These are phyloP conservation scores for Gossypium arboreum DNA, from an alignment of 345 rosid species.

Conservation along the genomic window DNA sequence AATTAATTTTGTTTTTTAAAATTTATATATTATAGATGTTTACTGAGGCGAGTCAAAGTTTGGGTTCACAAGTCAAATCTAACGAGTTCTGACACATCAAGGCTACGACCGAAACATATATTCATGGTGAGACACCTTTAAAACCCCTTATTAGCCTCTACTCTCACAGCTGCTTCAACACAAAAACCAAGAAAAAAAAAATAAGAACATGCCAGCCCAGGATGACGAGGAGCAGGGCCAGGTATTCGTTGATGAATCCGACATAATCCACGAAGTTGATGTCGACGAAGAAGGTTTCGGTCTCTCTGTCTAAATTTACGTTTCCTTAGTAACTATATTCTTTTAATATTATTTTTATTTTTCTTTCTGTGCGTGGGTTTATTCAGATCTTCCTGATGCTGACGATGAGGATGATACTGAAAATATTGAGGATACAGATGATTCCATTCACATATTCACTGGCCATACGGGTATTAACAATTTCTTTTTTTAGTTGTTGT, in stretches of 20 bases:
- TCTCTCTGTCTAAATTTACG: not conserved
- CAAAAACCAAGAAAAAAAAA: not conserved
- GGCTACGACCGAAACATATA: not conserved
- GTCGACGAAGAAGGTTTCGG: constrained; percentile 77
- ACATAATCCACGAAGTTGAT: constrained; percentile 57
- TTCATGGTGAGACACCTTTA: not conserved
- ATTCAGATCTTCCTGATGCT: constrained; percentile 76
- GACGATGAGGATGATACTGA: constrained; percentile 17
- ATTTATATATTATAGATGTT: too few relatives aligned
- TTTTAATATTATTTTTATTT: not conserved
- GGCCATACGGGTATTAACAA: constrained; percentile 64
- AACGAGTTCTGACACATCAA: not conserved
- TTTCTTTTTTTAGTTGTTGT: not conserved
- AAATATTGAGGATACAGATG: constrained; percentile 49
- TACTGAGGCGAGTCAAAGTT: not conserved
- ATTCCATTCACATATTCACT: constrained; percentile 81
- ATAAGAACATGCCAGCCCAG: constrained; percentile 23
- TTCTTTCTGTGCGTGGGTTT: not conserved
- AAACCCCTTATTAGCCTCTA: not conserved
- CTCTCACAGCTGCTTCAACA: too few relatives aligned
- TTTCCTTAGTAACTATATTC: not conserved
- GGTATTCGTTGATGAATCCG: constrained; percentile 74
- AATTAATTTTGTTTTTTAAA: too few relatives aligned
- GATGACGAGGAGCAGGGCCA: constrained; percentile 56
- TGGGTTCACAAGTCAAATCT: not conserved